Evolutionary conservation across 2,329 filamentous ascomycete species (phyloP).

Genomic region (Trichoderma endophyticum): DNA sequence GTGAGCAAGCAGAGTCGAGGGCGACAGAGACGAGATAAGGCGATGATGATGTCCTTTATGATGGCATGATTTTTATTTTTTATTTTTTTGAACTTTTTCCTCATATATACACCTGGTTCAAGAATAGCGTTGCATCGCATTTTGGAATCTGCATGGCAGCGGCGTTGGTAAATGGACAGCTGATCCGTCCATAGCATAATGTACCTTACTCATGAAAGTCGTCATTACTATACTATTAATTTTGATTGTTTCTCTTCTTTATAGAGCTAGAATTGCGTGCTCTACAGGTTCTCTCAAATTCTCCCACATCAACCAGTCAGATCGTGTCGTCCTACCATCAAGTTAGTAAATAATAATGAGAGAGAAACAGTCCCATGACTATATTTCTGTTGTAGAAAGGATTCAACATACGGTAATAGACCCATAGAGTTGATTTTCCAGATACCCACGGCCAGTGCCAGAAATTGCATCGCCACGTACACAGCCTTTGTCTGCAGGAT

Average conservation of each 20-base stretch:
- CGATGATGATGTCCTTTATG: not conserved
- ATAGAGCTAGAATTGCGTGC: conserved; percentile 61
- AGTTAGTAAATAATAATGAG: not conserved
- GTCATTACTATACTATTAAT: conserved; percentile 3
- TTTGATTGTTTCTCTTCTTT: conserved; percentile 21
- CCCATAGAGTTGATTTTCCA: conserved; percentile 99
- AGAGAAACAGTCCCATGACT: not conserved
- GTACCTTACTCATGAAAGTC: not conserved
- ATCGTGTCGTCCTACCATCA: conserved; percentile 73
- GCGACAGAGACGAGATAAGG: not conserved
- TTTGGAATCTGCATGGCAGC: conserved; percentile 17
- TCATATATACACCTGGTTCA: not conserved
- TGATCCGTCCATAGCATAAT: not conserved
- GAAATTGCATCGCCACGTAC: conserved; percentile 82
- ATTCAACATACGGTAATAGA: conserved; percentile 72
- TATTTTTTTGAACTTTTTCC: not conserved
- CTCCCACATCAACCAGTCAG: conserved; percentile 98
- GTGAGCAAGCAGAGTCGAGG: not conserved
- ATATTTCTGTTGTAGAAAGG: not conserved
- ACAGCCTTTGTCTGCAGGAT: conserved; percentile 81
- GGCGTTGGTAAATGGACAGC: conserved; percentile 13
- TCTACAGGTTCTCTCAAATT: conserved; percentile 67
- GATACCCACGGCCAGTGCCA: conserved; percentile 79
- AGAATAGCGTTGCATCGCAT: not conserved
- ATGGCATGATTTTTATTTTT: not conserved